These are phyloP conservation scores for Penicillium frequentans DNA, from an alignment of 2,329 filamentous ascomycete genomes.

Conservation along the genomic window DNA sequence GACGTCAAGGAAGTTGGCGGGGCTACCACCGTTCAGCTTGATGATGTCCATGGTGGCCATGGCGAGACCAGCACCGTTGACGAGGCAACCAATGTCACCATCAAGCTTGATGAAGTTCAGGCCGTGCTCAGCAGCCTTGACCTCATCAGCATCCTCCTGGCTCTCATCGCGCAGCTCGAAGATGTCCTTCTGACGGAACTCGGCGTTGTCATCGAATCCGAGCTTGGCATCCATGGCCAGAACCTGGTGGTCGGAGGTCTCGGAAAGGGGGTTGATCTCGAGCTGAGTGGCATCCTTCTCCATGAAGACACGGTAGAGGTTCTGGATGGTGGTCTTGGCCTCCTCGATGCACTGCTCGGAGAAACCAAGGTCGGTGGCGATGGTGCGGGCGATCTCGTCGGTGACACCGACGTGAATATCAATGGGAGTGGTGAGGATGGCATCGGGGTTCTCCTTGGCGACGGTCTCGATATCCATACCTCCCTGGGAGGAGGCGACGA, in stretches of 20 bases:
- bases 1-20: constrained; percentile 98
- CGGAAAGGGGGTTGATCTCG: constrained; percentile 98
- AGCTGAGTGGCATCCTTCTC: constrained; percentile 99
- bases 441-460: constrained; percentile 94
- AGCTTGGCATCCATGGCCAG: constrained; percentile 99
- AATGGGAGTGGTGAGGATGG: constrained; percentile 90
- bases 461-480: constrained; percentile 99
- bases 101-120: constrained; percentile 99
- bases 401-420: constrained; percentile 95
- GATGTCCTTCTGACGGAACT: constrained; percentile 95
- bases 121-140: constrained; percentile 84
- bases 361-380: constrained; percentile 91
- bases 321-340: constrained; percentile 94
- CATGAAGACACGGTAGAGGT: constrained; percentile 97
- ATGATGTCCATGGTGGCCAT: constrained; percentile 99
- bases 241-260: constrained; percentile 97
- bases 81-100: constrained; percentile 97
- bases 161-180: constrained; percentile 91
- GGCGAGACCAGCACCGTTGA: constrained; percentile 97
- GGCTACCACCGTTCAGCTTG: constrained; percentile 95
- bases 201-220: constrained; percentile 97
- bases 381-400: constrained; percentile 87
- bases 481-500: constrained; percentile 96
- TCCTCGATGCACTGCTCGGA: constrained; percentile 96
- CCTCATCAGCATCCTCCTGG: constrained; percentile 96